Base-by-base conservation (phyloP, 805 yeast genomes). In the Blastobotrys chiropterorum region DNA sequence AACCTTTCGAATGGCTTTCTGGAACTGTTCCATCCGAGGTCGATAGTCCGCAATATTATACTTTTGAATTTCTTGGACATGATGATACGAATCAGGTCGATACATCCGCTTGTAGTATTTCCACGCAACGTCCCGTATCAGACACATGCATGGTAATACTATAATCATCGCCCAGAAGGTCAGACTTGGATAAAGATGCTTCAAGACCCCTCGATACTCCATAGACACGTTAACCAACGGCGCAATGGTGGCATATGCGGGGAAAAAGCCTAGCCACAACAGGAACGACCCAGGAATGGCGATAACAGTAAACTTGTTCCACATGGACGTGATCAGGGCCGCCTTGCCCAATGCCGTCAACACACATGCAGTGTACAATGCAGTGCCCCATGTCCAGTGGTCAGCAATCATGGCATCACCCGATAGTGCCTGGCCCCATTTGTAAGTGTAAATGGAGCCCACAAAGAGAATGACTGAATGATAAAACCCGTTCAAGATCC, bases 11-110 rank as follows among this genome's bases (percentile, higher is more conserved):
- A 94, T 94, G 3, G 98, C 97, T 67, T 86, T 90, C 69, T 94
- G 99, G 76, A 94, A 94, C 57, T 90, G 95, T 60, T 90, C 96
- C 79, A 90, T 82, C 60, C 97, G 81, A n/a, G 99, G 99, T 58
- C 96, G 79, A 67, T 86, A 86, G 66, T 92, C 97, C 55, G 86
- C 92, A 55, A 90, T 86, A 62, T 92, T 90, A 69, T 83, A 90
- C 71, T 94, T 94, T 69, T 94, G 99, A 66, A 94, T 87, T 67
- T 89, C 97, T 70, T 94, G 99, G 40, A 92, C 97, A 62, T 86
- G 83, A 70, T 94, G 99, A 67, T 94, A 94, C 53, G 87, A 78
- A 65, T 90, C 95, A 14, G 99, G 99, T 54, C 75, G 77, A 74
- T 89, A 89, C 78, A 87, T 87, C 67, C 99, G 82, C 69, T 86